These are phyloP conservation scores for Globisporangium spinosum DNA, from an alignment of 352 stramenopile genomes.

Conservation along the genomic window DNA sequence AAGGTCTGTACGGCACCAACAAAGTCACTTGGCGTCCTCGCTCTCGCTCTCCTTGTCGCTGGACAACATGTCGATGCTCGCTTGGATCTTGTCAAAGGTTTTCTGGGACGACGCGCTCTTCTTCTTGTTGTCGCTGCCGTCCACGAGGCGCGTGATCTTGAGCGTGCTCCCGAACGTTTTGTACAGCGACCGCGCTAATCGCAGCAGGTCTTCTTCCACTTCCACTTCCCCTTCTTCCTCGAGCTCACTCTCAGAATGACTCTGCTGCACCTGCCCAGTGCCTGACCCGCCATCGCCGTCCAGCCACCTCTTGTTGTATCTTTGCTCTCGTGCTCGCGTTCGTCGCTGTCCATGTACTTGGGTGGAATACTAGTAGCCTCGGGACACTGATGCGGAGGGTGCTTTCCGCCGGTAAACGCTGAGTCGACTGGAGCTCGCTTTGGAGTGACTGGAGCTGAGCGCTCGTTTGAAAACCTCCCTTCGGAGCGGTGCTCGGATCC, in stretches of 20 bases:
- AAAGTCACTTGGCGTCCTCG: background rate
- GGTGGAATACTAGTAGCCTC: conserved; percentile 10
- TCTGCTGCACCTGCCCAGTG: background rate
- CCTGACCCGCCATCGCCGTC: background rate
- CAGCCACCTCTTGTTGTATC: background rate
- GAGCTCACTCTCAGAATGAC: background rate
- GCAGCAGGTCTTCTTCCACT: conserved; percentile 31
- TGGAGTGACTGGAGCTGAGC: background rate
- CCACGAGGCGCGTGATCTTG: conserved; percentile 39
- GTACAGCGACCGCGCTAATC: conserved; percentile 40
- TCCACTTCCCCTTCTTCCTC: conserved; percentile 14
- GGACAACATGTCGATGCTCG: conserved; percentile 50
- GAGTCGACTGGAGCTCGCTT: background rate
- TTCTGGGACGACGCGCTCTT: conserved; percentile 44
- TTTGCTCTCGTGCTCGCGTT: conserved; percentile 18
- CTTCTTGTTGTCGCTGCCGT: conserved; percentile 15
- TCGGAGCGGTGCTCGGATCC: background rate
- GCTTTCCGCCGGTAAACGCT: background rate
- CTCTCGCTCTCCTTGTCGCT: conserved; percentile 39
- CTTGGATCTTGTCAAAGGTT: conserved; percentile 57
- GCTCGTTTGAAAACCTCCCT: background rate
- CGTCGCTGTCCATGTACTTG: conserved; percentile 3
- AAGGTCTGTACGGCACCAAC: no score
- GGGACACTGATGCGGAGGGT: background rate
- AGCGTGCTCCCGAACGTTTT: conserved; percentile 44